Conservation (phyloP, 2,329 filamentous ascomycete species). For the Apiospora arundinis region DNA sequence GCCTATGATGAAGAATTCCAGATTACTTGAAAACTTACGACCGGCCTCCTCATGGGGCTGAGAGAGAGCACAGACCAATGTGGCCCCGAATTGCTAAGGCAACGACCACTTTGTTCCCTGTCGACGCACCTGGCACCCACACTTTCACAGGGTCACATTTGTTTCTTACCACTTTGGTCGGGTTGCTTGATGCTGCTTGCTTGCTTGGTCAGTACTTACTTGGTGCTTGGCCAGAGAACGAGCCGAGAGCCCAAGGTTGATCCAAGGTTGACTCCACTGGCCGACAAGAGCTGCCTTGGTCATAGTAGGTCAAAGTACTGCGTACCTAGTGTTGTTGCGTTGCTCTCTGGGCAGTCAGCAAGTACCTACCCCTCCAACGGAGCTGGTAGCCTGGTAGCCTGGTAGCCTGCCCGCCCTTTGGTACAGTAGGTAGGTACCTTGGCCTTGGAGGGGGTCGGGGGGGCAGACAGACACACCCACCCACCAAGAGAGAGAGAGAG, state of each 20-base stretch:
- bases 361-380: conserved; percentile 7
- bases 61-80: background rate
- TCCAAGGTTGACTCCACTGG: conserved; percentile 3
- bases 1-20: background rate
- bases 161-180: conserved; percentile 8
- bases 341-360: background rate
- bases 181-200: background rate
- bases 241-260: background rate
- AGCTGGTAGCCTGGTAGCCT: no score
- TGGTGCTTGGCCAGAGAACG: background rate
- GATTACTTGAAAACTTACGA: background rate
- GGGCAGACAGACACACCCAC: no score
- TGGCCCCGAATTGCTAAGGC: conserved; percentile 10
- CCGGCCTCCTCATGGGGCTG: background rate
- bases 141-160: background rate
- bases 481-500: background rate
- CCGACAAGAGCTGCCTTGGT: conserved; percentile 17
- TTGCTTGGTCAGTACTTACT: background rate
- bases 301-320: background rate
- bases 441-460: background rate
- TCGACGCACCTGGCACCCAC: background rate
- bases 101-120: conserved; percentile 2
- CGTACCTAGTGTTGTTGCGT: background rate
- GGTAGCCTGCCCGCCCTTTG: conserved; percentile 3
- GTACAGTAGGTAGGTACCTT: background rate